Evolutionary conservation across 1,284 basidiomycete species (phyloP).

Genomic region (Ustilago hordei): DNA sequence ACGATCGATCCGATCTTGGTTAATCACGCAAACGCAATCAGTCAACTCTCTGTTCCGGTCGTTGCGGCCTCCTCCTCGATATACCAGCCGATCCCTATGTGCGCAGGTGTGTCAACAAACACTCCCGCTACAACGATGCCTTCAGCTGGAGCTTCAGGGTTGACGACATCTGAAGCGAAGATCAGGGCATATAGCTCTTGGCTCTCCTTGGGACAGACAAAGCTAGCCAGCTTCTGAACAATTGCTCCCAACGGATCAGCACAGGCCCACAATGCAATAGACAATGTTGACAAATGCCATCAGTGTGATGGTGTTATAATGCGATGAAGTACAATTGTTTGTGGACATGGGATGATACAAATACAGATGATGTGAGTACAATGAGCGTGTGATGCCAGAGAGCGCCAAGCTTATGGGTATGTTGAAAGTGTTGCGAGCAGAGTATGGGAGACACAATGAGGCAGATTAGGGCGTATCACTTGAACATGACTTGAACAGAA

Average conservation of each 20-base stretch:
- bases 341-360: conserved; percentile 14
- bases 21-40: conserved; percentile 32
- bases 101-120: not conserved
- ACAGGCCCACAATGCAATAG: not conserved
- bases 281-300: not conserved
- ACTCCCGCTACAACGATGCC: not conserved
- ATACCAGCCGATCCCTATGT: conserved; percentile 8
- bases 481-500: conserved; percentile 64
- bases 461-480: conserved; percentile 4
- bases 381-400: not conserved
- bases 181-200: conserved; percentile 49
- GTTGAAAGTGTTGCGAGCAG: not conserved
- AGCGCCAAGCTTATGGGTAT: conserved; percentile 12
- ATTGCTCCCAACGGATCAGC: not conserved
- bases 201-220: conserved; percentile 49
- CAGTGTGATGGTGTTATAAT: not conserved
- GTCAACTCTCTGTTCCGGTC: conserved; percentile 13
- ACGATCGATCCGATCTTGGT: conserved; percentile 41
- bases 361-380: conserved; percentile 24
- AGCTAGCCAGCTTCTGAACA: conserved; percentile 37
- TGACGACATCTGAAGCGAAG: conserved; percentile 45
- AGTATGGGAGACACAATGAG: not conserved
- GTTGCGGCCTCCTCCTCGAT: not conserved
- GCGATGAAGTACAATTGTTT: conserved; percentile 5
- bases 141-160: not conserved